Percentiles rank a stretch among this genome's conserved stretches.
Conservation (phyloP, 371 early-diverging fungal species). For the Mucor ambiguus region DNA sequence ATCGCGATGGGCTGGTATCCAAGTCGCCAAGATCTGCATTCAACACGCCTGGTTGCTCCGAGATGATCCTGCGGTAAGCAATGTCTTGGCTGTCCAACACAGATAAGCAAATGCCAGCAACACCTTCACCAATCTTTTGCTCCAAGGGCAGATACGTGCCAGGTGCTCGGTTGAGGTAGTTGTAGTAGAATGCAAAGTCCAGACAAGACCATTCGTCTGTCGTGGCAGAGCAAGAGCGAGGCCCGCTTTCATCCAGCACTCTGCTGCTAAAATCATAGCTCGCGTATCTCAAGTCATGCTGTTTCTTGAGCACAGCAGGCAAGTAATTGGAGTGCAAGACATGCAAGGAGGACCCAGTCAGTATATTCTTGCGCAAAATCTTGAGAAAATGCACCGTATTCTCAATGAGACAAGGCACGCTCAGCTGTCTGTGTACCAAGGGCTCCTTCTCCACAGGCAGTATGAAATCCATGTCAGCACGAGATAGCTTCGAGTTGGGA, state of each 20-base stretch:
- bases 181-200: conserved; percentile 49
- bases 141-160: conserved; percentile 61
- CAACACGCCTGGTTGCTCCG: not conserved
- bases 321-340: conserved; percentile 61
- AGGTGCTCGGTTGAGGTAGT: conserved; percentile 41
- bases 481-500: conserved; percentile 65
- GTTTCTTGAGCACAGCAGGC: conserved; percentile 41
- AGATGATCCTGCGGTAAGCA: conserved; percentile 5
- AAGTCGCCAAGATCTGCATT: not conserved
- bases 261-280: not conserved
- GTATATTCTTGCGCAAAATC: conserved; percentile 67
- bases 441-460: conserved; percentile 59
- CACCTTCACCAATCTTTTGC: conserved; percentile 69
- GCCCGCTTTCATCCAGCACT: not conserved
- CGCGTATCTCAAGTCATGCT: conserved; percentile 55
- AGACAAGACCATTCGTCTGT: conserved; percentile 20
- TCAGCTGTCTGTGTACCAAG: conserved; percentile 37
- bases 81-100: conserved; percentile 12
- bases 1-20: conserved; percentile 5
- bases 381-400: conserved; percentile 66
- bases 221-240: not conserved
- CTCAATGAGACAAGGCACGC: conserved; percentile 56
- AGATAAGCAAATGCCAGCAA: conserved; percentile 58
- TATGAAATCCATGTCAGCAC: conserved; percentile 70
- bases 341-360: conserved; percentile 45